phyloP scores from a whole-genome alignment of 179 eudicot species.

The Silene vulgaris region DNA sequence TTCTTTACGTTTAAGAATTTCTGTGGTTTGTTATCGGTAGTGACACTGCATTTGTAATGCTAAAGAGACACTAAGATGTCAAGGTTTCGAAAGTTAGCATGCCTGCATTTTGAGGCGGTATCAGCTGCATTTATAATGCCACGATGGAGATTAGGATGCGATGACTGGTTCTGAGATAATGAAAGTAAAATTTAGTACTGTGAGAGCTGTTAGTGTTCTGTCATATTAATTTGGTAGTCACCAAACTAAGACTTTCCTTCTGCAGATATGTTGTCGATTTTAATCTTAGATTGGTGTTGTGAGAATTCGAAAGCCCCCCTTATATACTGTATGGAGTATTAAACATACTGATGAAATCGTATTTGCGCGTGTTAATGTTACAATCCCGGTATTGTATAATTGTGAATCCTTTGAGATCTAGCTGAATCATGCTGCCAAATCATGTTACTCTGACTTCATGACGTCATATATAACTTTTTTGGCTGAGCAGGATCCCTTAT shows the following conservation, averaged over 20 bases:
- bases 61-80: no score
- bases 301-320: no score
- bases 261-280: neutral
- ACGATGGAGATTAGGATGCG: neutral
- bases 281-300: neutral
- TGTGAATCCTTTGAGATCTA: neutral
- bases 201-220: neutral
- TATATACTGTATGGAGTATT: neutral
- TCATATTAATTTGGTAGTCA: neutral
- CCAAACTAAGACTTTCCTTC: neutral
- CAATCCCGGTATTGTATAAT: neutral
- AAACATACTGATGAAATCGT: no score
- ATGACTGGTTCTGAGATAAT: neutral
- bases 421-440: neutral
- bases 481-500: constrained; percentile 72
- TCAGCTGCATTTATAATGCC: no score
- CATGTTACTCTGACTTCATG: constrained; percentile 11
- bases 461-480: neutral
- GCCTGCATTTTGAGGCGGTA: neutral
- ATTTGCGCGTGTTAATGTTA: neutral
- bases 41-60: no score
- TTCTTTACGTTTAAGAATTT: neutral
- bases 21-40: neutral
- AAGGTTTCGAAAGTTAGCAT: neutral
- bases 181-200: neutral